Conservation (phyloP, 1,284 basidiomycete genomes). For the Phlebopus sp. region DNA sequence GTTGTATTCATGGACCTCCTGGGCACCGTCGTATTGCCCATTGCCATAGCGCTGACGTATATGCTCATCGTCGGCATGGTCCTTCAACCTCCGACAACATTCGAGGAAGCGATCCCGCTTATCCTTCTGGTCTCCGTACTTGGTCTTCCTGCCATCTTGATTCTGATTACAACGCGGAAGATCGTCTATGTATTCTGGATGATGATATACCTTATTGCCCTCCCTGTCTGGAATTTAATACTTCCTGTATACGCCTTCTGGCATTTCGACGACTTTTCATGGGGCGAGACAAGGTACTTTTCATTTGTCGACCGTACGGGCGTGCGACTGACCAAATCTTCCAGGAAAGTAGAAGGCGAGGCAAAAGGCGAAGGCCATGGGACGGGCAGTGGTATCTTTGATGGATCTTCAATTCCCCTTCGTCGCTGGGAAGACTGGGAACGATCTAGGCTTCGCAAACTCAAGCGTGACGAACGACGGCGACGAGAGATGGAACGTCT, state of each 20-base stretch:
- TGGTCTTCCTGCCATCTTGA: conserved; percentile 90
- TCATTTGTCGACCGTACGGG: conserved; percentile 11
- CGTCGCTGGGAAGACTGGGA: conserved; percentile 99
- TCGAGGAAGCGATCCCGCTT: conserved; percentile 93
- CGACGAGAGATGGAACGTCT: conserved; percentile 75
- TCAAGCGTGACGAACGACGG: conserved; percentile 86
- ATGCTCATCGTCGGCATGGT: conserved; percentile 83
- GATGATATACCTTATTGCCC: conserved; percentile 88
- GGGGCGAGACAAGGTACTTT: conserved; percentile 92
- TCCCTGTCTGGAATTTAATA: conserved; percentile 95
- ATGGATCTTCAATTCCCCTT: conserved; percentile 74
- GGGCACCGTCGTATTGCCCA: conserved; percentile 92
- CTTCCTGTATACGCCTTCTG: conserved; percentile 95
- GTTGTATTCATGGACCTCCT: conserved; percentile 98
- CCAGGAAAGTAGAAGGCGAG: conserved; percentile 92
- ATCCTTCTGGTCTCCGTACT: conserved; percentile 88
- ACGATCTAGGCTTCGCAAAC: conserved; percentile 89
- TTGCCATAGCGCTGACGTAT: conserved; percentile 92
- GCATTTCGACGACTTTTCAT: conserved; percentile 99
- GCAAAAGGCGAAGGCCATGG: conserved; percentile 75
- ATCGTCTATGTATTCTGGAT: conserved; percentile 98
- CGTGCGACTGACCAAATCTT: conserved; percentile 13
- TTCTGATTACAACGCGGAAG: conserved; percentile 92
- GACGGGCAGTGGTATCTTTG: conserved; percentile 55
- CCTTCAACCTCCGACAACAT: conserved; percentile 77